Evolutionary conservation across 805 yeast genomes (phyloP).

Genomic region (Kluyveromyces lactis): DNA sequence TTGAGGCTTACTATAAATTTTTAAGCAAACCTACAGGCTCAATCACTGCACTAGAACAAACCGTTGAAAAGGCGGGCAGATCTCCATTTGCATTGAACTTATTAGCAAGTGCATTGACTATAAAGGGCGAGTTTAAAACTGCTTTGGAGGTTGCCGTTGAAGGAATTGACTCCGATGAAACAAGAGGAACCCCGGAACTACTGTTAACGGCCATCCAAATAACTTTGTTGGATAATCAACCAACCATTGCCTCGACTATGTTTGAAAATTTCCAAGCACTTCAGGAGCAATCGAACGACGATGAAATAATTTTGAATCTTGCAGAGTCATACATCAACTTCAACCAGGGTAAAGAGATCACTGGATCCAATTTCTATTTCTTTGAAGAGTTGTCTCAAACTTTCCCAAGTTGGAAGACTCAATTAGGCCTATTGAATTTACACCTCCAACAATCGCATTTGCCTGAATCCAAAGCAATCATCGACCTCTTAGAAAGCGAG

Average conservation of each 20-base stretch:
- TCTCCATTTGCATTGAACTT: conserved; percentile 18
- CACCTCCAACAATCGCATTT: conserved; percentile 71
- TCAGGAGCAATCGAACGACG: conserved; percentile 43
- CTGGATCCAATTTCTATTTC: conserved; percentile 44
- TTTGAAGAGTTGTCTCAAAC: conserved; percentile 71
- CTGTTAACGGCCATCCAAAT: conserved; percentile 36
- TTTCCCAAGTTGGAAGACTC: conserved; percentile 40
- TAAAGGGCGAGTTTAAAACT: conserved; percentile 23
- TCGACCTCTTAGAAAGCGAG: conserved; percentile 40
- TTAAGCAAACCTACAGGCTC: conserved; percentile 13
- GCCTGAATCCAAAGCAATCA: conserved; percentile 72
- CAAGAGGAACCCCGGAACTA: conserved; percentile 32
- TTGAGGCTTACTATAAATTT: conserved; percentile 22
- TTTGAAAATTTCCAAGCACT: conserved; percentile 38
- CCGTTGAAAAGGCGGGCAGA: conserved; percentile 10
- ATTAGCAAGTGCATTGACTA: conserved; percentile 23
- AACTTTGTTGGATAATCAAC: conserved; percentile 33
- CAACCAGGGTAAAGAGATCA: conserved; percentile 32
- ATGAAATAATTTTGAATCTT: conserved; percentile 67
- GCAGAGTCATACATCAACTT: conserved; percentile 66
- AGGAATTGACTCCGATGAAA: conserved; percentile 35
- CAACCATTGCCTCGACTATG: conserved; percentile 38
- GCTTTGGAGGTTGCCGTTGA: conserved; percentile 34
- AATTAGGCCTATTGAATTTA: conserved; percentile 59
- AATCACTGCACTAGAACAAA: conserved; percentile 9